Evolutionary conservation across 177 flowering plant genomes (phyloP), one percentile per base, ranked within the genome.

Genomic region (Vitis hybrid): DNA sequence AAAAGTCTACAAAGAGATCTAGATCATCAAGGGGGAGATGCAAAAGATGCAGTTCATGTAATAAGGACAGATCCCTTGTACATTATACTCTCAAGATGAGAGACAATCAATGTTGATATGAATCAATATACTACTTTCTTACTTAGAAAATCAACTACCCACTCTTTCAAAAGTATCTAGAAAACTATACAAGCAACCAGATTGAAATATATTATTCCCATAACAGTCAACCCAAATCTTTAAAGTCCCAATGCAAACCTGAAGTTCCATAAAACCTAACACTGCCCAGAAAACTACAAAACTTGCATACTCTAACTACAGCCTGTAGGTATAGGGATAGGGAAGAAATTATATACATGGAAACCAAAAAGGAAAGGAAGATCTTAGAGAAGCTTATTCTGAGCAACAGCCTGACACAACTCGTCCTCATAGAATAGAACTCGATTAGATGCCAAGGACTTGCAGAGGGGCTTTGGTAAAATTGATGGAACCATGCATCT

Each of bases 341-440:
- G 61, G 63, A 62, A 60, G 58, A 69, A 66, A 58, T 70, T 81
- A 77, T 83, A 81, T 70, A 86, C 68, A 80, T 10, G 61, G 56
- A 17, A 71, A 58, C 52, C 51, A 65, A 40, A 46, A 60, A 58
- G 64, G 18, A 48, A 6, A n/a, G 30, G 17, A 48, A 32, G 50
- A 32, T 58, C 70, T 88, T 82, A 94, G 61, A 79, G 90, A 61
- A 95, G 96, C 70, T 91, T 95, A 76, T 93, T 95, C 79, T 95
- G 94, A 72, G 99, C 91, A 76, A 93, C 99, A 64, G 99, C 99
- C 65, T 93, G 96, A 83, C 99, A 95, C 40, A 95, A 72, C 73
- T 93, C 98, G 59, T 93, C 98, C 77, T 95, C 98, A 72, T 87
- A 93, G 80, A 95, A 91, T 11, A 93, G 80, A 65, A 80, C 94